Conservation (phyloP, 768 basidiomycete species). For the Coprinopsis cinerea region DNA sequence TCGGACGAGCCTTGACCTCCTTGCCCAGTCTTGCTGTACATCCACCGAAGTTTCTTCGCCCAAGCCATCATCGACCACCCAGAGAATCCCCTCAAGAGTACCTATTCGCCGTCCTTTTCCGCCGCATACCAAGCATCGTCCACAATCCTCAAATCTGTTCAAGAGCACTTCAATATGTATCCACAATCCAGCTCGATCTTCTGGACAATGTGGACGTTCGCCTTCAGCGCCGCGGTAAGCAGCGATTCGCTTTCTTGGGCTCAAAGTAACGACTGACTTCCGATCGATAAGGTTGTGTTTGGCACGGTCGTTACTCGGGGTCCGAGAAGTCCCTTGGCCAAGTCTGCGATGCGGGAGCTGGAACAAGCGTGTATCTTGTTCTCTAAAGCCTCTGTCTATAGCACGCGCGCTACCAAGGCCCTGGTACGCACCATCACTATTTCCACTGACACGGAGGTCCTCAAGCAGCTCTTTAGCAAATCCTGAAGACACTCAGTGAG, state of each 20-base stretch:
- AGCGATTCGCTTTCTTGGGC: neutral
- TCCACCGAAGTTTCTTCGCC: constrained; percentile 66
- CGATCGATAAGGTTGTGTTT: constrained; percentile 53
- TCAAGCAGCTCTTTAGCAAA: constrained; percentile 34
- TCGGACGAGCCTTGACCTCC: neutral
- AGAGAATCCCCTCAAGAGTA: constrained; percentile 57
- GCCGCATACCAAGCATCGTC: constrained; percentile 55
- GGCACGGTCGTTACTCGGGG: constrained; percentile 74
- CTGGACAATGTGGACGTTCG: constrained; percentile 61
- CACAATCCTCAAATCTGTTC: constrained; percentile 47
- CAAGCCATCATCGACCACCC: constrained; percentile 67
- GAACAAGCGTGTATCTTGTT: constrained; percentile 66
- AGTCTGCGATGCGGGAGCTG: constrained; percentile 62
- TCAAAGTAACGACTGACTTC: neutral
- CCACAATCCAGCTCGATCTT: constrained; percentile 48
- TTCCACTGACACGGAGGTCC: neutral
- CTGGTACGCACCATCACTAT: constrained; percentile 36
- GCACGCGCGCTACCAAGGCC: constrained; percentile 59
- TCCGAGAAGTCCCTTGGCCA: constrained; percentile 62
- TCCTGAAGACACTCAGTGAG: constrained; percentile 53
- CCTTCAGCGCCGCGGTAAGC: constrained; percentile 48
- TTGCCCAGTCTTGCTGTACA: constrained; percentile 48
- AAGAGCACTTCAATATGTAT: constrained; percentile 39
- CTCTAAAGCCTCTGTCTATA: constrained; percentile 50
- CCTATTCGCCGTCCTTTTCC: constrained; percentile 59